Evolutionary conservation across 192 early-diverging fungal species (phyloP), one percentile per base, ranked within the genome.

Genomic region (Backusella australiensis): DNA sequence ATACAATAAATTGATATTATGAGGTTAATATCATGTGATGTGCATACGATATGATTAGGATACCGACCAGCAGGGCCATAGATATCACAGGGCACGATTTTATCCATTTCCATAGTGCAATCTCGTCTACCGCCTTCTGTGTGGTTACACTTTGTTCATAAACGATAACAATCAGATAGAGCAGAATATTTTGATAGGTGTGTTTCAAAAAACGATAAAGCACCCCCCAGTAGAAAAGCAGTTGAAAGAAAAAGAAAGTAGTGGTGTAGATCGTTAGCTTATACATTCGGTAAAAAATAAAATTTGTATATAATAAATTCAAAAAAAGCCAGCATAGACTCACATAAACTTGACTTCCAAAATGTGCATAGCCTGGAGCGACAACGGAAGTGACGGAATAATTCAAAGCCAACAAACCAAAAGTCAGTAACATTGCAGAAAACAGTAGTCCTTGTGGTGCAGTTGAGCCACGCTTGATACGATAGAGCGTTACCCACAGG

Each of bases 301-400:
- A 63, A 63, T 63, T 23, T 63, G 21, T 63, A 26, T 29, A 63
- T 59, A 59, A 59, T 59, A 26, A 63, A 23, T 23, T 56, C 21
- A 23, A 63, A 63, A 26, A 29, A 23, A 2, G 11, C 56, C n/a
- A 49, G 17, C 46, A 49, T 49, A 49, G 19, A 82, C 87, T 84
- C 80, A 88, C 87, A 63, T 86, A 90, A 71, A 80, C 73, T 71
- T 90, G 89, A 38, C 81, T 85, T 38, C 89, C 89, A 82, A 86
- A 90, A 76, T 86, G 84, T 34, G 87, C 71, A 76, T 90, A 90
- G 7, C 83, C 84, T 17, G 89, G 89, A 23, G 86, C 85, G 34
- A 90, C 84, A 15, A 87, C 80, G 72, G 83, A 85, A 39, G 85
- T 84, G 63, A 90, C 46, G 8, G 85, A 82, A 44, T 85, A 89